These are phyloP conservation scores for Sugiyamaella smithiae DNA, from an alignment of 805 yeast genomes.

Conservation along the genomic window DNA sequence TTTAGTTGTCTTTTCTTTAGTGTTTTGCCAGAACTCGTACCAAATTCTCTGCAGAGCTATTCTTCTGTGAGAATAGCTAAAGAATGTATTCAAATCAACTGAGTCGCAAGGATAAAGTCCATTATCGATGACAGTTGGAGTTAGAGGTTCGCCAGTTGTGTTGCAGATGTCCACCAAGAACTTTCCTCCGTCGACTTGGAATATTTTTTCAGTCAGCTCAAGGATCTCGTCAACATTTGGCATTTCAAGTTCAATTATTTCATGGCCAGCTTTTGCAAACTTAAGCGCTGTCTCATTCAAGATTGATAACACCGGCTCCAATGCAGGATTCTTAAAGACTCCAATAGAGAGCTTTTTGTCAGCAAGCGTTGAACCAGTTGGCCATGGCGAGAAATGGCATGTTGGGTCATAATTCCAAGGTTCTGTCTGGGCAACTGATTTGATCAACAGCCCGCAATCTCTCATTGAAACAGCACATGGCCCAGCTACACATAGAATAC, in stretches of 20 bases:
- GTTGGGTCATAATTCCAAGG: constrained; percentile 24
- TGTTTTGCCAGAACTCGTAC: constrained; percentile 43
- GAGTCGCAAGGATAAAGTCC: constrained; percentile 28
- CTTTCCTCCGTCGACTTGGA: constrained; percentile 60
- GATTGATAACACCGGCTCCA: constrained; percentile 39
- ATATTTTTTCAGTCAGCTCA: constrained; percentile 29
- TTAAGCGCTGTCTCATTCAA: constrained; percentile 41
- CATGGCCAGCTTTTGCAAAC: constrained; percentile 16
- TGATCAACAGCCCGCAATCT: constrained; percentile 68
- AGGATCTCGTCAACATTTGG: constrained; percentile 24
- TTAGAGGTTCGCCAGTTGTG: constrained; percentile 69
- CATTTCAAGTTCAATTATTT: constrained; percentile 28
- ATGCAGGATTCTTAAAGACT: constrained; percentile 13
- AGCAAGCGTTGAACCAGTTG: constrained; percentile 28
- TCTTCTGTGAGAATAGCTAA: background rate
- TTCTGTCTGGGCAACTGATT: constrained; percentile 26
- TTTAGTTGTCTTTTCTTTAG: constrained; percentile 35
- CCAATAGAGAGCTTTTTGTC: constrained; percentile 49
- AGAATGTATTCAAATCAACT: constrained; percentile 17
- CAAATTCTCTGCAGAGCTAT: constrained; percentile 36
- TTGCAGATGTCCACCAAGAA: constrained; percentile 50
- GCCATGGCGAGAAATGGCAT: constrained; percentile 25
- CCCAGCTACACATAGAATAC: constrained; percentile 50
- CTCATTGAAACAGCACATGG: constrained; percentile 63
- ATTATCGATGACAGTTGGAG: constrained; percentile 22